Base-by-base conservation (phyloP, 2,329 filamentous ascomycete species). In the Colletotrichum liaoningense region DNA sequence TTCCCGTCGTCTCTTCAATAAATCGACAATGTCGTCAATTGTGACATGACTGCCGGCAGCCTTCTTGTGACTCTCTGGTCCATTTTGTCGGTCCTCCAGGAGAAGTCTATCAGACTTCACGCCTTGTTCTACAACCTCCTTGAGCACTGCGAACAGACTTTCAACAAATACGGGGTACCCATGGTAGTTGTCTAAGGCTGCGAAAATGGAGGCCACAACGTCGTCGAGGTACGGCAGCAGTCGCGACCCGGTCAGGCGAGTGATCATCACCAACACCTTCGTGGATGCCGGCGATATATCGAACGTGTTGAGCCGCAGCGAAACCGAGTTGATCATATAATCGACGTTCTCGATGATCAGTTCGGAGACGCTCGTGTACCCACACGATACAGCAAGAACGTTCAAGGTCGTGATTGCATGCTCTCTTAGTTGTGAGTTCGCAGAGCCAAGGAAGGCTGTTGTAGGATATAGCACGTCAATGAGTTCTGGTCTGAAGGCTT, bases 241-340 rank as follows among this genome's bases (percentile, higher is more conserved):
- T 8, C 88, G 88, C 1, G 95, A 92, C 0, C 97, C 97, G 22
- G 95, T 94, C 16, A 99, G 88, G 30, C 90, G 92, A 73, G 98
- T 92, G 94, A 98, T 97, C 95, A 99, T 98, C 7, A 93, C 89
- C 62, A 99, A 84, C 2, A 98, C 97, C 77, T 96, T 93, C 3
- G 95, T 95, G 3, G 95, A 95, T 75, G 97, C 94, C 1, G 96
- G 95, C 0, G 95, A 96, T 65, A 98, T 93, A 76, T 98, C 95
- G 76, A 98, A 94, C 0, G 94, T 94, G 78, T 98, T 98, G 8
- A 99, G 88, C 74, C 95, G 94, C 73, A 98, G 84, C 0, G 94
- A 94, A 19, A 99, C 91, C 0, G 97, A 94, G 79, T 98, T 98
- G 74, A 98, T 93, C 83, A 99, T 93, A 81, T 99, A 99, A 82